phyloP scores from a whole-genome alignment of 345 rosid species.

The Laguncularia racemosa region DNA sequence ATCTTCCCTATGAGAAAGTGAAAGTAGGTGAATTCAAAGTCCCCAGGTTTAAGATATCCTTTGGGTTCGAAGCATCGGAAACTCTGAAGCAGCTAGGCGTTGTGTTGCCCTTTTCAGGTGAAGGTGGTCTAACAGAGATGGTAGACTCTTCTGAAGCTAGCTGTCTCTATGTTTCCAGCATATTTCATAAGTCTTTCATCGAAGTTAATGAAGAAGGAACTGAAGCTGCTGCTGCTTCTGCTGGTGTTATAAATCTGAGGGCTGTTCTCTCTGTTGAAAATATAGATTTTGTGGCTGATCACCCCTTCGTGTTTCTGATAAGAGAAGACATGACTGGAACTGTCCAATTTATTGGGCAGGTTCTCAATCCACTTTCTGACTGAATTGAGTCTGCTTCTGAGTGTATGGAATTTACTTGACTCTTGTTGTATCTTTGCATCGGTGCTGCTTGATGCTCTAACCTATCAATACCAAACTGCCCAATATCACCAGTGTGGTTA shows the following conservation, averaged over 20 bases:
- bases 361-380: constrained; percentile 9
- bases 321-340: constrained; percentile 11
- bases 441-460: too few species aligned
- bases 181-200: constrained; percentile 9
- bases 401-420: too few species aligned
- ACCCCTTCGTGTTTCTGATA: constrained; percentile 13
- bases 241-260: constrained; percentile 7
- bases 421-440: too few species aligned
- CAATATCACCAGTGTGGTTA: too few species aligned
- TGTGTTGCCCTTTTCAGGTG: neutral
- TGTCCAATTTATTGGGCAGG: constrained; percentile 10
- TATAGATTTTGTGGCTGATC: constrained; percentile 11
- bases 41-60: constrained; percentile 16
- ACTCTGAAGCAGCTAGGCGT: constrained; percentile 4
- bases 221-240: constrained; percentile 17
- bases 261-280: neutral
- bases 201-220: constrained; percentile 14
- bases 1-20: constrained; percentile 11
- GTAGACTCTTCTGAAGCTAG: neutral
- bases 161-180: neutral
- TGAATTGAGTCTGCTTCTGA: neutral
- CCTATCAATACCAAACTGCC: too few species aligned
- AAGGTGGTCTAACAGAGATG: constrained; percentile 4
- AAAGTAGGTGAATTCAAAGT: constrained; percentile 8
- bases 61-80: constrained; percentile 11